Percentiles rank a stretch among this genome's conserved stretches.
Conservation (phyloP, 2,329 filamentous ascomycete genomes). For the Colletotrichum tropicale region DNA sequence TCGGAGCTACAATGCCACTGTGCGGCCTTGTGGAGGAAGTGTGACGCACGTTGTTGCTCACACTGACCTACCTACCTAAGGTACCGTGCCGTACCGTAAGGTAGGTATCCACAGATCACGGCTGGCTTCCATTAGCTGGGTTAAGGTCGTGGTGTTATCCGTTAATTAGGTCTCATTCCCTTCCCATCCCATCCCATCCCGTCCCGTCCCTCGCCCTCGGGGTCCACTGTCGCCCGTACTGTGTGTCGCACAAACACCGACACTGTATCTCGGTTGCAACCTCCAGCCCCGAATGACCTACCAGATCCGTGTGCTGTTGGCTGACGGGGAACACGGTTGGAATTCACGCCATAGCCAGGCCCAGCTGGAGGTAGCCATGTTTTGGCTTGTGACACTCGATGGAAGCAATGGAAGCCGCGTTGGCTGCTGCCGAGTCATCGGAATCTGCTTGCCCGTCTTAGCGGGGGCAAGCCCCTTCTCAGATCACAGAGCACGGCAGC, state of each 20-base stretch:
- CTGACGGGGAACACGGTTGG: neutral
- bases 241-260: neutral
- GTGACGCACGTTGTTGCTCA: neutral
- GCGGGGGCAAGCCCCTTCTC: neutral
- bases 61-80: neutral
- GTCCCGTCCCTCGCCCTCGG: neutral
- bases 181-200: neutral
- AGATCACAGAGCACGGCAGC: neutral
- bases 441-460: neutral
- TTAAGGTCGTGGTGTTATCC: neutral
- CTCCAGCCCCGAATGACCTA: neutral
- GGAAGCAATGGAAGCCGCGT: neutral
- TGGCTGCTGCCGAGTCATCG: neutral
- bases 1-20: neutral
- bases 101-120: neutral
- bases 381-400: neutral
- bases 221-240: slow-evolving; percentile 7
- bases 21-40: neutral
- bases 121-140: neutral
- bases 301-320: neutral
- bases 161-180: too few relatives aligned
- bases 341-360: neutral
- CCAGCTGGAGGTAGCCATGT: neutral
- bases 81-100: neutral
- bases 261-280: slow-evolving; percentile 8